Percentiles rank a stretch among this genome's conserved stretches.
Evolutionary conservation across 306 rosid species (phyloP).

Genomic region (Inga oerstediana): DNA sequence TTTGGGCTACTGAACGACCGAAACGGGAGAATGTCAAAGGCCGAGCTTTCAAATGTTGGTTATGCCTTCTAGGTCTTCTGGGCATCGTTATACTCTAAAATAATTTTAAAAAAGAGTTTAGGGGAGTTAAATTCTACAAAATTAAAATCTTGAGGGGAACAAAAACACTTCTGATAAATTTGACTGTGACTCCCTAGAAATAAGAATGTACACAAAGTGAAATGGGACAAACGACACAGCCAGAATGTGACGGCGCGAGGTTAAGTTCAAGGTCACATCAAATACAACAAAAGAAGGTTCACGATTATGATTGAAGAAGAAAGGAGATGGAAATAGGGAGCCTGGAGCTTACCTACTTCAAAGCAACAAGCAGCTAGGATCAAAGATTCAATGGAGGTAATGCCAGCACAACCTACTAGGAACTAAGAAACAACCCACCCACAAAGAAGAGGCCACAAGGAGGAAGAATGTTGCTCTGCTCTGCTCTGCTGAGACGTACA

Average conservation of each 20-base stretch:
- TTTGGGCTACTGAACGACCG: conserved; percentile 53
- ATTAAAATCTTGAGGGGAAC: background rate
- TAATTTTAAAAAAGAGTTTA: background rate
- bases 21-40: conserved; percentile 73
- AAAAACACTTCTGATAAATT: background rate
- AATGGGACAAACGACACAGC: background rate
- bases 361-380: background rate
- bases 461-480: background rate
- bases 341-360: background rate
- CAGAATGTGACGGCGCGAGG: background rate
- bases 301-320: background rate
- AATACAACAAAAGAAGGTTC: background rate
- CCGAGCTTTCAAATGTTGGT: conserved; percentile 33
- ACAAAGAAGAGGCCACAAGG: background rate
- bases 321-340: background rate
- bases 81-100: conserved; percentile 44
- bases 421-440: background rate
- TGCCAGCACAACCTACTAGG: background rate
- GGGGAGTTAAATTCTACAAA: background rate
- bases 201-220: background rate
- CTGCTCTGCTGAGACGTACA: conserved; percentile 19
- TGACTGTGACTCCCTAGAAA: background rate
- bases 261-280: background rate
- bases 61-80: conserved; percentile 44
- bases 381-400: background rate